Conservation (phyloP, 2,329 filamentous ascomycete species). For the Nigrospora sphaerica region DNA sequence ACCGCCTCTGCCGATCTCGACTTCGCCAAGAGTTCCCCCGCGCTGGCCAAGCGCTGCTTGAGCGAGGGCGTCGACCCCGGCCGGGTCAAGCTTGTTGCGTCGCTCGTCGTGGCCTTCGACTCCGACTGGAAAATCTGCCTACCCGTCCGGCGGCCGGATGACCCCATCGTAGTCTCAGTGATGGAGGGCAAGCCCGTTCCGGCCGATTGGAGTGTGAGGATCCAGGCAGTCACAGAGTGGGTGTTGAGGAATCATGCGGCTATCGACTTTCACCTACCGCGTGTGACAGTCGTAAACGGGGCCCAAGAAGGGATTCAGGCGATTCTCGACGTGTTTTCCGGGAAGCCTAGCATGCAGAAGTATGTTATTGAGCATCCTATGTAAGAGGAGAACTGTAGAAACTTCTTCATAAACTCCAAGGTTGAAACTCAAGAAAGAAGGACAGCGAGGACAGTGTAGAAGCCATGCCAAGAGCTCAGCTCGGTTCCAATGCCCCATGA, state of each 20-base stretch:
- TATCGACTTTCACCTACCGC: constrained; percentile 1
- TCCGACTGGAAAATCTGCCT: constrained; percentile 6
- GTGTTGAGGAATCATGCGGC: background rate
- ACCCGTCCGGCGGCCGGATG: background rate
- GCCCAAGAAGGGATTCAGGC: constrained; percentile 5
- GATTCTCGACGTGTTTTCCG: constrained; percentile 8
- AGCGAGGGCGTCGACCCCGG: background rate
- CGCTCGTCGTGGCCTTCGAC: constrained; percentile 4
- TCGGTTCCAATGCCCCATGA: too few species aligned
- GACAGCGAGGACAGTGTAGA: too few species aligned
- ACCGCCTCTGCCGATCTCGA: background rate
- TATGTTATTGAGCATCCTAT: constrained; percentile 8
- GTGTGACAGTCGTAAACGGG: constrained; percentile 4
- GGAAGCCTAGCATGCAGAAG: constrained; percentile 8
- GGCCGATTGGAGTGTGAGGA: background rate
- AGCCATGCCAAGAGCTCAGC: too few species aligned
- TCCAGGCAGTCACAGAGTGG: background rate
- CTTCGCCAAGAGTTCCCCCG: constrained; percentile 4
- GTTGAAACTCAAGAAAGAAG: too few species aligned
- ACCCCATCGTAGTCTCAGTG: background rate
- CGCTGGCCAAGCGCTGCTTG: constrained; percentile 6
- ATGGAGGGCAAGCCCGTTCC: too few species aligned
- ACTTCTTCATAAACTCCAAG: too few species aligned
- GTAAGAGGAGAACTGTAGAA: background rate
- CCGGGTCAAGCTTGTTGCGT: background rate